A percentile compares a stretch with the other conserved stretches of the same genome.
Conservation (phyloP, 2,329 filamentous ascomycete species). For the Epichloe hybrida region DNA sequence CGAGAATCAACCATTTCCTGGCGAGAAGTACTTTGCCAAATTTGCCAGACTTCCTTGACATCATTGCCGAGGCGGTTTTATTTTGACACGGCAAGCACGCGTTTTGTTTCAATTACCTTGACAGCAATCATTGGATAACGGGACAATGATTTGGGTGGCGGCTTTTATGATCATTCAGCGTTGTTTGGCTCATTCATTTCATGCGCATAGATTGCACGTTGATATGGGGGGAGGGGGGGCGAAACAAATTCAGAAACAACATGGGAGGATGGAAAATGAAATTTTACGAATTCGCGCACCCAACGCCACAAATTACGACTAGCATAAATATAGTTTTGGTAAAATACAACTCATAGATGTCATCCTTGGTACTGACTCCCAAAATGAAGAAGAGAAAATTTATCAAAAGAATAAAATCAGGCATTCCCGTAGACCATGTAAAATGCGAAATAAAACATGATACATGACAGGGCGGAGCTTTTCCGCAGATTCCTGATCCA, state of each 20-base stretch:
- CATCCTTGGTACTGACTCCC: too few species aligned
- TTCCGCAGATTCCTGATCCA: neutral
- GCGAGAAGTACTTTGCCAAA: constrained; percentile 22
- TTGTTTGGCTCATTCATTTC: neutral
- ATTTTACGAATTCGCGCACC: neutral
- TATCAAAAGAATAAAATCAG: neutral
- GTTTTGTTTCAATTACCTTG: neutral
- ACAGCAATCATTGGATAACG: neutral
- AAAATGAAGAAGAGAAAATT: too few species aligned
- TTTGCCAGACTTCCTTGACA: constrained; percentile 30
- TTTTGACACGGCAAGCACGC: neutral
- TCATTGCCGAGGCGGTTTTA: constrained; percentile 24
- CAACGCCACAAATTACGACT: neutral
- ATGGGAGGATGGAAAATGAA: neutral
- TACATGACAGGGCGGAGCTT: constrained; percentile 5
- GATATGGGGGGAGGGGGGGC: neutral
- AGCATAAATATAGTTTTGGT: neutral
- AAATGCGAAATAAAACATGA: neutral
- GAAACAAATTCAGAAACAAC: too few species aligned
- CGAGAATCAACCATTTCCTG: constrained; percentile 20
- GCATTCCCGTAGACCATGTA: neutral
- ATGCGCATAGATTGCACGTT: neutral
- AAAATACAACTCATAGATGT: too few species aligned
- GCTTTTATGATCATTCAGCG: neutral
- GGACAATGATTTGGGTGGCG: neutral